phyloP scores from a whole-genome alignment of 345 rosid species.

The Bretschneidera sinensis region DNA sequence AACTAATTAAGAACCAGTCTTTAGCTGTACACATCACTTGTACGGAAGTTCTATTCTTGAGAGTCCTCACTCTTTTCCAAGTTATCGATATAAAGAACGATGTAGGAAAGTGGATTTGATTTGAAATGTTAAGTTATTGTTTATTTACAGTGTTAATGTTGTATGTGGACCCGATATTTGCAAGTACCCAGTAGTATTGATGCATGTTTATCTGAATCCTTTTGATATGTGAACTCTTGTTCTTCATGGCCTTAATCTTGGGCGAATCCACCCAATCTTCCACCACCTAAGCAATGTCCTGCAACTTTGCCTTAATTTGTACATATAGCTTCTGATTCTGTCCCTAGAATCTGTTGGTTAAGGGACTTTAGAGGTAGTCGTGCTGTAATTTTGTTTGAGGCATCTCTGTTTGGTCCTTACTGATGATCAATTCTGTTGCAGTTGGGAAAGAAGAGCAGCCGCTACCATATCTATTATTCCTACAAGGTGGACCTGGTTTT shows the following conservation, averaged over 20 bases:
- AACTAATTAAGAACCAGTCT: neutral
- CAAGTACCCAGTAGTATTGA: too few species aligned
- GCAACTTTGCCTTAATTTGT: too few species aligned
- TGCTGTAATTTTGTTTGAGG: neutral
- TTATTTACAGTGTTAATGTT: too few species aligned
- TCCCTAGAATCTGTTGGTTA: neutral
- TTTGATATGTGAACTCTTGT: neutral
- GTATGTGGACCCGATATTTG: too few species aligned
- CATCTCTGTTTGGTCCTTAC: neutral
- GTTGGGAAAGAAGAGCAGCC: conserved; percentile 76
- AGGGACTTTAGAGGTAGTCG: neutral
- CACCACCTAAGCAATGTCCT: too few species aligned
- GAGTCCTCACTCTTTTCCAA: neutral
- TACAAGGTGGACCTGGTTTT: conserved; percentile 97
- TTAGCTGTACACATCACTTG: neutral
- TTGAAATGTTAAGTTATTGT: too few species aligned
- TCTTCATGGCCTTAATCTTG: too few species aligned
- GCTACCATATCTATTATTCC: conserved; percentile 67
- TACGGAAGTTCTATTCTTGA: neutral
- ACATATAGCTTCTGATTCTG: neutral
- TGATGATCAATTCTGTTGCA: conserved; percentile 21
- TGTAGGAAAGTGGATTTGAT: neutral
- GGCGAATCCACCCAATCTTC: too few species aligned
- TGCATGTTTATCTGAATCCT: too few species aligned
- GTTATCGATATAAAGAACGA: neutral